Conservation (phyloP, 192 early-diverging fungal genomes). For the Thamnidium elegans region DNA sequence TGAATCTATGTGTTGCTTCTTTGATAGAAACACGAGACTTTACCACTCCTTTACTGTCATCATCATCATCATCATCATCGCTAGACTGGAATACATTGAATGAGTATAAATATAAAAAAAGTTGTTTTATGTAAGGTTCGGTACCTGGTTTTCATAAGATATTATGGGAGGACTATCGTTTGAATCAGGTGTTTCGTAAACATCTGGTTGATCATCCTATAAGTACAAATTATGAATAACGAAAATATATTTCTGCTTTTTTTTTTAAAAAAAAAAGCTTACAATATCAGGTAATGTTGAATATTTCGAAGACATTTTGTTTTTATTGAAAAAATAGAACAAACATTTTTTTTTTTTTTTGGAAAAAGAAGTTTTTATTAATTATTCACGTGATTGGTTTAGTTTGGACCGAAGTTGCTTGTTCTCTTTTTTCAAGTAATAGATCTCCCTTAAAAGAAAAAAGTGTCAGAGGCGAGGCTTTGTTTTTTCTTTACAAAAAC, state of each 20-base stretch:
- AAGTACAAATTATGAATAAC: neutral
- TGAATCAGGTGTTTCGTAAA: constrained; percentile 79
- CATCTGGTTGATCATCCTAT: constrained; percentile 76
- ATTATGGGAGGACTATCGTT: constrained; percentile 14
- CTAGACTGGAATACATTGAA: neutral
- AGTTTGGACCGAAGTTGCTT: neutral
- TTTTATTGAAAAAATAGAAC: neutral
- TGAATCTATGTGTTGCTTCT: constrained; percentile 59
- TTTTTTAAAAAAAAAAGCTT: neutral
- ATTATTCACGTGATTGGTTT: neutral
- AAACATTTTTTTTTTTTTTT: no score
- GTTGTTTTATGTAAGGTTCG: neutral
- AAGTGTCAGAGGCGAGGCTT: neutral
- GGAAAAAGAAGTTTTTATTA: no score
- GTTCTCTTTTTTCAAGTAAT: constrained; percentile 8
- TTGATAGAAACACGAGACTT: constrained; percentile 48
- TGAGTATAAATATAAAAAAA: no score
- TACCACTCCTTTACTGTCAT: constrained; percentile 60
- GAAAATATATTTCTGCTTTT: no score
- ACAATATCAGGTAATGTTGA: constrained; percentile 25
- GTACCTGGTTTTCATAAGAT: constrained; percentile 35
- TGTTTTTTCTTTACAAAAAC: neutral
- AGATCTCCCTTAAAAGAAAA: neutral
- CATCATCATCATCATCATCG: constrained; percentile 44
- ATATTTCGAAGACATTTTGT: constrained; percentile 19